Evolutionary conservation across 805 yeast species (phyloP), one percentile per base, ranked within the genome.

Genomic region (Yamadazyma nakazawae): DNA sequence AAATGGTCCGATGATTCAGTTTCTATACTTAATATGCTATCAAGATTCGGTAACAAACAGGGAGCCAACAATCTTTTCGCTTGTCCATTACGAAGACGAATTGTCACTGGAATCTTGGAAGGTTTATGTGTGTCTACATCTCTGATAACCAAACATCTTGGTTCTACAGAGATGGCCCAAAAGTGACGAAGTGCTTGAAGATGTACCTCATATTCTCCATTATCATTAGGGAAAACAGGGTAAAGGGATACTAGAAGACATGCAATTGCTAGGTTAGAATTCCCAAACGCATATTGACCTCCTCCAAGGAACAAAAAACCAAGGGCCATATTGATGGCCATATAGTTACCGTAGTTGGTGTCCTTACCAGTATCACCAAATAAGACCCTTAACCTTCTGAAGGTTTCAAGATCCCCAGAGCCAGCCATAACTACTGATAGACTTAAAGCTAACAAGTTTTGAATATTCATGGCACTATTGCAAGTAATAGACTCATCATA

Each of bases 281-380:
- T 76, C 34, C 80, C 74, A 48, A 94, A 78, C 0, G 96, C 90
- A 62, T 81, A 89, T 61, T 89, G 97, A 0, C 98, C 97, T 1
- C 96, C 94, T 0, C 97, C 97, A 32, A 94, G 63, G 59, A 92
- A 91, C 45, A 92, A 68, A 55, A 92, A 81, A 2, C 99, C 99
- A 34, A 94, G 64, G 0, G 96, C 87, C 71, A 88, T 77, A 56
- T 87, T 88, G 1, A 83, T 72, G 0, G 91, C 87, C 81, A 86
- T 80, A 57, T 79, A 87, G 49, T 81, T 79, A 0, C 96, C 94
- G 61, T 79, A 89, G 9, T 73, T 71, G 38, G 71, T 64, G 34
- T 57, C 74, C 32, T 63, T 67, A 25, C 69, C 70, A 0, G 79
- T 75, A 11, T 76, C 72, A 17, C 85, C 87, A 59, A 87, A 90